Conservation (phyloP, 352 stramenopile genomes). For the Elongisporangium anandrum region DNA sequence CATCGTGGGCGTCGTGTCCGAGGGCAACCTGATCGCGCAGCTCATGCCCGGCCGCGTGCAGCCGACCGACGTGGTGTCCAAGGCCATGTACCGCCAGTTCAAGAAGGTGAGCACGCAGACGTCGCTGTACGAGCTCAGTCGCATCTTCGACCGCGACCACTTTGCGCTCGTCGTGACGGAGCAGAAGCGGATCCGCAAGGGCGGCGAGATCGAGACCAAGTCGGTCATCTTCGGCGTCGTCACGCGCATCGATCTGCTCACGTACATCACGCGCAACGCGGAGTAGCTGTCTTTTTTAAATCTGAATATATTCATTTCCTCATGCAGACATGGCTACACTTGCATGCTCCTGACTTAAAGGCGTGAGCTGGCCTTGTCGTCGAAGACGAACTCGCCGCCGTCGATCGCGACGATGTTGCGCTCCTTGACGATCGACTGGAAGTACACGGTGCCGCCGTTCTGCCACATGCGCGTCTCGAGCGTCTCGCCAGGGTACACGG, state of each 20-base stretch:
- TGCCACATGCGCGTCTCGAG: constrained; percentile 85
- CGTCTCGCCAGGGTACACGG: constrained; percentile 81
- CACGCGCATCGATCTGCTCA: constrained; percentile 95
- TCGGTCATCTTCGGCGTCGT: constrained; percentile 94
- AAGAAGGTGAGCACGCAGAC: constrained; percentile 90
- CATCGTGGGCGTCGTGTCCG: constrained; percentile 94
- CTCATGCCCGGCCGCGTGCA: constrained; percentile 88
- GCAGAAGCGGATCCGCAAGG: constrained; percentile 88
- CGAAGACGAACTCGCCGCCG: constrained; percentile 72
- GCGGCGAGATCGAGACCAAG: constrained; percentile 67
- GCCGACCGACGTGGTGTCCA: constrained; percentile 81
- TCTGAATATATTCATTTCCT: neutral
- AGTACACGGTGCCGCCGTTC: constrained; percentile 37
- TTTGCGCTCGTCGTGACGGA: constrained; percentile 94
- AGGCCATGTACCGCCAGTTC: constrained; percentile 97
- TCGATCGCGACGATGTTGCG: constrained; percentile 74
- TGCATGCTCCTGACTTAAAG: constrained; percentile 7
- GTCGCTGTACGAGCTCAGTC: constrained; percentile 88
- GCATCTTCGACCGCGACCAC: constrained; percentile 95
- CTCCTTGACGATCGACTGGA: constrained; percentile 76
- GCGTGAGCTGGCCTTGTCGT: constrained; percentile 10
- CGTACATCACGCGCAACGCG: constrained; percentile 87
- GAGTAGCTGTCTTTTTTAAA: neutral
- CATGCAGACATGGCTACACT: no score
- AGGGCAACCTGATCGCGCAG: constrained; percentile 93